Evolutionary conservation across 345 rosid species (phyloP).

Genomic region (Aquilaria sinensis): DNA sequence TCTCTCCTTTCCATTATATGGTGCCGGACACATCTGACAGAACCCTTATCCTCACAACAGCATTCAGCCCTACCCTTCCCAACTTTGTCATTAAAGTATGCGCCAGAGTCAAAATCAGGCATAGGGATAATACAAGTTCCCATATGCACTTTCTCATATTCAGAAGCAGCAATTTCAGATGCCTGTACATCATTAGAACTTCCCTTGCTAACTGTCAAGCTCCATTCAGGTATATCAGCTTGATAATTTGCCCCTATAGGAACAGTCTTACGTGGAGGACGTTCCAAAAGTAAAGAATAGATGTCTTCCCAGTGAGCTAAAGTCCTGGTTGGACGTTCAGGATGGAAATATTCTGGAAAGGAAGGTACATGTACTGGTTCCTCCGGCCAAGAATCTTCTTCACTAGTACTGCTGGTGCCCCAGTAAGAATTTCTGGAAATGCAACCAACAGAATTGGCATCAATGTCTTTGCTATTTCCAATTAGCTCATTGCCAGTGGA

Average conservation of each 20-base stretch:
- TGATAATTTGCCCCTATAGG: conserved; percentile 69
- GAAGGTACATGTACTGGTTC: conserved; percentile 18
- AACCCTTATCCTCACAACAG: conserved; percentile 43
- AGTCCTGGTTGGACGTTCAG: conserved; percentile 19
- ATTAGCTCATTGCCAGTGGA: conserved; percentile 6
- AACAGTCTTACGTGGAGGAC: conserved; percentile 38
- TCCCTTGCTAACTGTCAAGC: not conserved
- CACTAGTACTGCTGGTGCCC: conserved; percentile 24
- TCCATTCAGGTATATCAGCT: conserved; percentile 47
- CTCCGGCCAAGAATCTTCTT: conserved; percentile 22
- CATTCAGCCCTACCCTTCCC: conserved; percentile 52
- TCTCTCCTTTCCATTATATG: conserved; percentile 59
- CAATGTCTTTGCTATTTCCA: conserved; percentile 12
- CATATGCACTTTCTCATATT: conserved; percentile 29
- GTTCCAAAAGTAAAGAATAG: conserved; percentile 25
- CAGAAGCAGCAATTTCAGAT: conserved; percentile 14
- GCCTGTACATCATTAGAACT: conserved; percentile 4
- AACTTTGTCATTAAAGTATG: conserved; percentile 8
- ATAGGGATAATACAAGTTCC: conserved; percentile 68
- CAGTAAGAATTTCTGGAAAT: conserved; percentile 16
- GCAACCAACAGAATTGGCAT: conserved; percentile 16
- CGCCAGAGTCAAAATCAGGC: conserved; percentile 25
- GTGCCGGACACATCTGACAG: conserved; percentile 54
- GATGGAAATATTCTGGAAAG: conserved; percentile 19
- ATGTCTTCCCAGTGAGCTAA: conserved; percentile 23